These are phyloP conservation scores for Fonsecaea multimorphosa DNA, from an alignment of 2,329 filamentous ascomycete species.

Conservation along the genomic window DNA sequence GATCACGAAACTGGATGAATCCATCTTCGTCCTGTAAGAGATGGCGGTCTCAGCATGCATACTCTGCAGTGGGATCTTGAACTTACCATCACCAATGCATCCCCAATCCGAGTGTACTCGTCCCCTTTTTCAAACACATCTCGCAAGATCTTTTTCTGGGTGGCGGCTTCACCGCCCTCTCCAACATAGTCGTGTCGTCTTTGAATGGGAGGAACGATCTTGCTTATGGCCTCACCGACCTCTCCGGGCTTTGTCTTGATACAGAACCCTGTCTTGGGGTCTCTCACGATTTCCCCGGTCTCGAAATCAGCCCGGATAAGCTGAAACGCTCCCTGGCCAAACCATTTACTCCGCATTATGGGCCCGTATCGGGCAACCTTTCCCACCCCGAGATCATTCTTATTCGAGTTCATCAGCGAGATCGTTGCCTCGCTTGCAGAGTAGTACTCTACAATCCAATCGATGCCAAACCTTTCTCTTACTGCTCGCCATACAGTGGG, in stretches of 20 bases:
- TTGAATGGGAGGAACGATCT: slow-evolving; percentile 44
- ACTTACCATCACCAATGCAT: slow-evolving; percentile 62
- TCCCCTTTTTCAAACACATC: slow-evolving; percentile 77
- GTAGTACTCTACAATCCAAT: slow-evolving; percentile 57
- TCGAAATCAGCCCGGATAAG: slow-evolving; percentile 53
- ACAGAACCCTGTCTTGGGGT: slow-evolving; percentile 71
- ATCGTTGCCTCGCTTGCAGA: slow-evolving; percentile 55
- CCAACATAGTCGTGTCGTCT: slow-evolving; percentile 38
- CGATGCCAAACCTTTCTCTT: slow-evolving; percentile 48
- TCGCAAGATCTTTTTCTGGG: slow-evolving; percentile 73
- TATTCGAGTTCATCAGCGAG: slow-evolving; percentile 54
- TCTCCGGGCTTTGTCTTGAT: slow-evolving; percentile 66
- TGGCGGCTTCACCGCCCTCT: slow-evolving; percentile 64
- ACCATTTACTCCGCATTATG: slow-evolving; percentile 42
- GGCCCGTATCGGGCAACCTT: slow-evolving; percentile 54
- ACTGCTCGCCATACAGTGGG: slow-evolving; percentile 28
- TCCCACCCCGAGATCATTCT: slow-evolving; percentile 50
- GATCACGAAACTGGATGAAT: slow-evolving; percentile 76
- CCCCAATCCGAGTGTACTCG: slow-evolving; percentile 82
- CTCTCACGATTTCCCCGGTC: slow-evolving; percentile 56
- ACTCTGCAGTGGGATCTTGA: not conserved
- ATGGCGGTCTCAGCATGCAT: not conserved
- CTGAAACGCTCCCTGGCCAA: slow-evolving; percentile 51
- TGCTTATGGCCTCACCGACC: slow-evolving; percentile 76
- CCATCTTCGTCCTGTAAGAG: slow-evolving; percentile 68